Base-by-base conservation (phyloP, 495 filamentous ascomycete species). In the Aspergillus bertholletiae region DNA sequence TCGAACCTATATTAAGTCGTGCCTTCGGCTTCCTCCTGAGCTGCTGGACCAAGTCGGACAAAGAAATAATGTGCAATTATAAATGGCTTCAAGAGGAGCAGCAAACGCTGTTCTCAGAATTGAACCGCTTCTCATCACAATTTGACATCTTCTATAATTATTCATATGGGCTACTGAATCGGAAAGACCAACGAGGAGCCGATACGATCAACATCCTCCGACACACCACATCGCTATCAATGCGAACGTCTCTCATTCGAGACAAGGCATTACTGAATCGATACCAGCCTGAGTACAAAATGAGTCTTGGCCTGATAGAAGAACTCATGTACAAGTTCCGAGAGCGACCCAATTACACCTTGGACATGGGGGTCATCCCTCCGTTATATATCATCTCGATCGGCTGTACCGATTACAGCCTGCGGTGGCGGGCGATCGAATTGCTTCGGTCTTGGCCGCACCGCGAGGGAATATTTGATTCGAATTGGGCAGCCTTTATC, bases 391-490 rank as follows among this genome's bases (percentile, higher is more conserved):
- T 66, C 57, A 62, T 70, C 0, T 74, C 74, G 2, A 51, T 74
- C 32, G 75, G 77, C 46, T 84, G 80, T 54, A 75, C 72, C 13
- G 65, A 71, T 20, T 62, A 54, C 11, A 48, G 46, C 1, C 60
- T 80, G 3, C 64, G 78, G 35, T 56, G 55, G 12, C 62, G 68
- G 7, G 80, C 78, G 0, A 49, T 81, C 2, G 21, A 50, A 20
- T 46, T 77, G 4, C 64, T 84, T 3, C 52, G 56, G n/a, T 28
- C 18, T 0, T 57, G 60, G 17, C 54, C 64, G 2, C 77, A 82
- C 57, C 68, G 72, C 44, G 82, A 84, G 58, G 80, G 76, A 0
- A 63, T 76, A 2, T 85, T 78, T 72, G 62, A 66, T 48, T 66
- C 64, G n/a, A 56, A 52, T 1, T 41, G 51, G 30, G 12, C 59